A percentile compares a stretch with the other conserved stretches of the same genome.
phyloP scores from a whole-genome alignment of 1,284 basidiomycete genomes.

The Sparassis latifolia region DNA sequence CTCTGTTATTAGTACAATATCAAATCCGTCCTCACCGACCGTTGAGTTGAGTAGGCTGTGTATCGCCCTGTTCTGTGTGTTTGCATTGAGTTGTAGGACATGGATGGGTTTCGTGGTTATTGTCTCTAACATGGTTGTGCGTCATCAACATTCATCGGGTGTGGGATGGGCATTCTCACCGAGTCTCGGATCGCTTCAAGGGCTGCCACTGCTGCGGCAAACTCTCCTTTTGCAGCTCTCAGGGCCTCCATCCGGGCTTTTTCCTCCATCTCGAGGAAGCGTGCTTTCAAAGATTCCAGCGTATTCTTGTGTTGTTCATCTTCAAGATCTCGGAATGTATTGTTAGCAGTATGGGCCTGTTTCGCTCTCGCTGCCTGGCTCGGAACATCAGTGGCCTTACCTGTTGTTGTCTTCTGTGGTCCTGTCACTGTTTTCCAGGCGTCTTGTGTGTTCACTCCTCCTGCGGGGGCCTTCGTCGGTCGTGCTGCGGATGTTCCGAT shows the following conservation, averaged over 20 bases:
- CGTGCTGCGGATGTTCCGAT: background rate
- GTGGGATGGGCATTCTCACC: background rate
- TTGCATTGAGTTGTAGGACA: conserved; percentile 3
- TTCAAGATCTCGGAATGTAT: background rate
- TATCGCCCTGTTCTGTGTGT: background rate
- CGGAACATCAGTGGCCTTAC: too few species aligned
- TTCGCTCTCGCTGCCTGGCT: background rate
- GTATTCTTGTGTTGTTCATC: background rate
- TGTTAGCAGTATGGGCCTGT: background rate
- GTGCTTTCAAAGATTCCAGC: background rate
- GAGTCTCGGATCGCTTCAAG: background rate
- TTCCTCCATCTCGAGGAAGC: background rate
- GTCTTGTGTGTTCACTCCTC: background rate
- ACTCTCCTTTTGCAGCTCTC: background rate
- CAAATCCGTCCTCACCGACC: background rate
- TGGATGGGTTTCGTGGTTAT: conserved; percentile 2
- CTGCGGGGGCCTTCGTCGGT: background rate
- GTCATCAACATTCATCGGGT: background rate
- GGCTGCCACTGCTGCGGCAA: background rate
- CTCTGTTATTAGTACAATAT: conserved; percentile 3
- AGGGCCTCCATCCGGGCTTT: background rate
- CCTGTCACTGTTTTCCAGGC: background rate
- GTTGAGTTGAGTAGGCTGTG: background rate
- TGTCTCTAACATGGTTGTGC: background rate
- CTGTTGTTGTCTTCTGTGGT: background rate